These are phyloP conservation scores for Globisporangium camurandrum DNA, from an alignment of 352 stramenopile genomes.

Conservation along the genomic window DNA sequence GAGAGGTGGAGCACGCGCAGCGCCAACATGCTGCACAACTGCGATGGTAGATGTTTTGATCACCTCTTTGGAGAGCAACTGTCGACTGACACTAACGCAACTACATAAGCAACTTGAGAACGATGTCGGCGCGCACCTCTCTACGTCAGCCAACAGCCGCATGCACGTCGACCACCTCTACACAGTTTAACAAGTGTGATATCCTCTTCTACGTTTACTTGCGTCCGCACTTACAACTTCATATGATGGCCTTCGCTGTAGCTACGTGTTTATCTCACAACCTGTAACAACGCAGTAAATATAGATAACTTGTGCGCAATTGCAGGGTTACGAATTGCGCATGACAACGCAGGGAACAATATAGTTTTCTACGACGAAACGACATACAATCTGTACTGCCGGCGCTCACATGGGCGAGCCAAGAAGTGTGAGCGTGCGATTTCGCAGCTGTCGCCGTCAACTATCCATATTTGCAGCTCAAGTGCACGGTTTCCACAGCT, in stretches of 20 bases:
- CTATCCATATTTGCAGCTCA: slow-evolving; percentile 14
- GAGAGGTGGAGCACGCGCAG: background rate
- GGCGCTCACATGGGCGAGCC: slow-evolving; percentile 4
- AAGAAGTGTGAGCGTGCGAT: slow-evolving; percentile 7
- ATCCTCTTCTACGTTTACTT: background rate
- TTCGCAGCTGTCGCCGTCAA: slow-evolving; percentile 10
- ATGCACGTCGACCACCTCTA: slow-evolving; percentile 12
- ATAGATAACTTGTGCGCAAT: slow-evolving; percentile 12
- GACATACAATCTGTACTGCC: slow-evolving; percentile 19
- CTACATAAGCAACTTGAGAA: background rate
- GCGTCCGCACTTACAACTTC: background rate
- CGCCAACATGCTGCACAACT: background rate
- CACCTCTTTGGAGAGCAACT: background rate
- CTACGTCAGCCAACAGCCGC: slow-evolving; percentile 7
- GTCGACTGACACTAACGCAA: background rate
- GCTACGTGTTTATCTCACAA: background rate
- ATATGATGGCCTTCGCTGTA: slow-evolving; percentile 1
- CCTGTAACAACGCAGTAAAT: slow-evolving; percentile 17
- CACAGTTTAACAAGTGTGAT: slow-evolving; percentile 14
- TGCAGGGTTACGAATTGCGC: background rate
- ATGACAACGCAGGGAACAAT: slow-evolving; percentile 9
- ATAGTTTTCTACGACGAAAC: slow-evolving; percentile 18
- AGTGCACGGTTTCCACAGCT: slow-evolving; percentile 6
- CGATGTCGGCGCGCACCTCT: slow-evolving; percentile 3
- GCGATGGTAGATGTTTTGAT: background rate